Base-by-base conservation (phyloP, 441 rosid genomes). In the Populus hybrid region DNA sequence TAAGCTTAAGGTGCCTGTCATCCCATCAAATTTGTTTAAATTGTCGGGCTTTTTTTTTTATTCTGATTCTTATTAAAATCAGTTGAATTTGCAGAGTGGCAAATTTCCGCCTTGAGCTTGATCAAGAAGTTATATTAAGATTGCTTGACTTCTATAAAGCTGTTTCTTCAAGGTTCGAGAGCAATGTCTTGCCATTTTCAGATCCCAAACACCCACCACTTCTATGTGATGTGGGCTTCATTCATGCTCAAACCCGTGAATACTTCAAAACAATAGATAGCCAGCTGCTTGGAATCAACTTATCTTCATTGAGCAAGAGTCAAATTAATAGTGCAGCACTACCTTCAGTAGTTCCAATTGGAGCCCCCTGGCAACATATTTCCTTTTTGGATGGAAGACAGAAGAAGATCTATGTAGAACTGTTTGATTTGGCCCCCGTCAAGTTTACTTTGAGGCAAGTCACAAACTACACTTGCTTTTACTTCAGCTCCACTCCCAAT, bases 351-450 rank as follows among this genome's bases (percentile, higher is more conserved):
- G 87, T 91, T 88, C 99, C 99, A 57, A 89, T 96, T 76, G 99
- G 99, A 78, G 99, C 98, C 80, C 99, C 99, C 79, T 92, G 98
- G 99, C 98, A 96, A 84, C 84, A 86, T 79, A 92, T 96, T 84
- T 85, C 89, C 84, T 88, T 89, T 77, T 86, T 91, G 85, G 97
- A 97, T 69, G 87, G 96, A 89, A 92, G 94, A 77, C 90, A 90
- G 75, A 90, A 85, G 89, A 96, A 94, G 81, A 87, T 96, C 74
- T 96, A 91, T 82, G 91, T 96, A 73, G 98, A 96, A 89, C 82
- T 90, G 81, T 88, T 96, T 75, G 90, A 94, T 83, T 79, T 96
- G 80, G 91, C 94, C 71, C 93, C 98, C 69, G 79, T 96, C 74
- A 90, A 90, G 77, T 90, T 93, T 84, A 90, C 90, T 64, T 88